These are phyloP conservation scores for Penicillium steckii DNA, from an alignment of 495 filamentous ascomycete species.

Conservation along the genomic window DNA sequence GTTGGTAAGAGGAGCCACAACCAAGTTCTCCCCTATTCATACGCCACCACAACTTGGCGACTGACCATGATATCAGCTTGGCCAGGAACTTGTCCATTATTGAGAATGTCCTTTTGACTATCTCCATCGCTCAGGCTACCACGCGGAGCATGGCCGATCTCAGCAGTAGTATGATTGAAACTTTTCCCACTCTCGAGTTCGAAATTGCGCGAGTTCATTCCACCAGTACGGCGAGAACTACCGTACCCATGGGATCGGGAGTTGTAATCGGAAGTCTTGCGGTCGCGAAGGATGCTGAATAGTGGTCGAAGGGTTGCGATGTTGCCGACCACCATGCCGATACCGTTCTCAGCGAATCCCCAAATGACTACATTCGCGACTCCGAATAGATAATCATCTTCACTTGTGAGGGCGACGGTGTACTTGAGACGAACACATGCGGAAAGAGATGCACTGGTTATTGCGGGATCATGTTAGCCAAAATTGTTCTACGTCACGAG, in stretches of 20 bases:
- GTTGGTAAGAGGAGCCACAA: no score
- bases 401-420: slow-evolving; percentile 19
- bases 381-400: slow-evolving; percentile 19
- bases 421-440: slow-evolving; percentile 28
- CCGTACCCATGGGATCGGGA: neutral
- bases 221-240: slow-evolving; percentile 7
- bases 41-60: slow-evolving; percentile 18
- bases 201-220: slow-evolving; percentile 8
- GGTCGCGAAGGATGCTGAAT: slow-evolving; percentile 19
- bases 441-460: slow-evolving; percentile 18
- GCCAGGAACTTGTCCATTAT: slow-evolving; percentile 9
- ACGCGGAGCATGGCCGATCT: neutral
- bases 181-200: slow-evolving; percentile 17
- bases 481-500: no score
- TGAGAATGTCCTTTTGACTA: slow-evolving; percentile 20
- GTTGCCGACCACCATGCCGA: slow-evolving; percentile 30
- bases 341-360: slow-evolving; percentile 28
- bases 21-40: slow-evolving; percentile 11
- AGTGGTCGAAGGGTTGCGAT: slow-evolving; percentile 28
- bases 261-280: slow-evolving; percentile 12
- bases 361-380: slow-evolving; percentile 26
- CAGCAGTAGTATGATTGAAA: slow-evolving; percentile 1
- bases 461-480: neutral
- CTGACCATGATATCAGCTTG: slow-evolving; percentile 17
- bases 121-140: slow-evolving; percentile 17